A percentile compares a stretch with the other conserved stretches of the same genome.
Evolutionary conservation across 805 yeast genomes (phyloP).

Genomic region (Starmera amethionina): DNA sequence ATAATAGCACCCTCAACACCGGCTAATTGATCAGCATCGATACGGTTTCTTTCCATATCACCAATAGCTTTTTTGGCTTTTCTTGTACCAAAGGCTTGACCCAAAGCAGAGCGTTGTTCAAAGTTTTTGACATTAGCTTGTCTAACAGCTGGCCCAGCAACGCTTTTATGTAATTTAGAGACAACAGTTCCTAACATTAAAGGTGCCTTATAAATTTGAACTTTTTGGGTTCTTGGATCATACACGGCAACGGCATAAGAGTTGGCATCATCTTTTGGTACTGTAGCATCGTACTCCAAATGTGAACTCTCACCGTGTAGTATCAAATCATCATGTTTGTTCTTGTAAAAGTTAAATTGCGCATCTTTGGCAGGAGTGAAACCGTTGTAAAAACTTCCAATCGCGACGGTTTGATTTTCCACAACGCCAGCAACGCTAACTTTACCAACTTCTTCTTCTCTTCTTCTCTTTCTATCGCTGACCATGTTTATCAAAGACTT

Average conservation of each 20-base stretch:
- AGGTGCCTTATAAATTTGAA: conserved; percentile 59
- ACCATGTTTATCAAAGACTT: conserved; percentile 3
- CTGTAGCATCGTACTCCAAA: conserved; percentile 61
- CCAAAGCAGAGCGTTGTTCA: conserved; percentile 72
- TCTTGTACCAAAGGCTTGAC: conserved; percentile 95
- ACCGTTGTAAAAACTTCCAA: conserved; percentile 78
- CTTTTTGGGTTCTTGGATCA: conserved; percentile 53
- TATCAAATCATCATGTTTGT: conserved; percentile 28
- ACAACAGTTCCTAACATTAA: conserved; percentile 53
- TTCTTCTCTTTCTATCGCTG: conserved; percentile 22
- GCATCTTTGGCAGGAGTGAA: conserved; percentile 49
- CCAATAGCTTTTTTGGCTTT: conserved; percentile 87
- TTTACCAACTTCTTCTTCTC: conserved; percentile 27
- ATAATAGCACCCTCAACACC: conserved; percentile 72
- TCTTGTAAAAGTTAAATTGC: conserved; percentile 51
- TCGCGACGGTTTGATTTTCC: conserved; percentile 39
- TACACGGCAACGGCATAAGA: conserved; percentile 69
- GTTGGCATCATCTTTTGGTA: conserved; percentile 24
- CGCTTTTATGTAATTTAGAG: conserved; percentile 47
- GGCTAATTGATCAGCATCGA: conserved; percentile 75
- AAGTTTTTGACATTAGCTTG: conserved; percentile 39
- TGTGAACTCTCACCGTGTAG: conserved; percentile 73
- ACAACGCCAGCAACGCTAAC: conserved; percentile 24
- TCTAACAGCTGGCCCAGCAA: conserved; percentile 55
- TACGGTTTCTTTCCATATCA: conserved; percentile 71